A percentile compares a stretch with the other conserved stretches of the same genome.
Evolutionary conservation across 2,329 filamentous ascomycete species (phyloP).

Genomic region (Eutypa lata): DNA sequence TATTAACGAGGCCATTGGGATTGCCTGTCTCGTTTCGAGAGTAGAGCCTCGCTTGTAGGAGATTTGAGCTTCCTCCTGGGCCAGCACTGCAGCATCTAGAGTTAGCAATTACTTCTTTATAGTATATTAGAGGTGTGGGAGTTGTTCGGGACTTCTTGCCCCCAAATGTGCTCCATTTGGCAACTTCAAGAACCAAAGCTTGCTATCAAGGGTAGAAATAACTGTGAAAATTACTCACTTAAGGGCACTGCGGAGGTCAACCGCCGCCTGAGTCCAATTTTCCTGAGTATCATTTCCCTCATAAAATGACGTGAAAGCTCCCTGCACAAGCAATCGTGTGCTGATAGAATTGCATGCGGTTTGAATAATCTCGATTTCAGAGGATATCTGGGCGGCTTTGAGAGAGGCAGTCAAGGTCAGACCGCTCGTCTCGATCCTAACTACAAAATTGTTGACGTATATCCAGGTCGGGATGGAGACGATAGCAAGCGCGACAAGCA

Average conservation of each 20-base stretch:
- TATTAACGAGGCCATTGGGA: slow-evolving; percentile 57
- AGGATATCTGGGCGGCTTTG: slow-evolving; percentile 77
- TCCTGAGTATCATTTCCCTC: slow-evolving; percentile 48
- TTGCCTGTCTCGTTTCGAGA: slow-evolving; percentile 62
- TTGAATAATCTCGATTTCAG: slow-evolving; percentile 76
- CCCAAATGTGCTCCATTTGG: too few relatives aligned
- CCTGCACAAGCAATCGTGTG: slow-evolving; percentile 61
- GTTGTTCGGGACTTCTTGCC: too few relatives aligned
- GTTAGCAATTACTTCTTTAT: too few relatives aligned
- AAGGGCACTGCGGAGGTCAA: slow-evolving; percentile 72
- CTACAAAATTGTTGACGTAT: slow-evolving; percentile 53
- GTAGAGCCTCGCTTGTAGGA: slow-evolving; percentile 73
- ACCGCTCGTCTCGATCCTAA: slow-evolving; percentile 52
- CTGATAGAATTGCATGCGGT: slow-evolving; percentile 70
- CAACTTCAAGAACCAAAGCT: too few relatives aligned
- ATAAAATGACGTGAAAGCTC: slow-evolving; percentile 50
- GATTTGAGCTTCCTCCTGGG: slow-evolving; percentile 44
- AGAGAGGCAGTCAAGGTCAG: slow-evolving; percentile 79
- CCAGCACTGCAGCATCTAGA: too few relatives aligned
- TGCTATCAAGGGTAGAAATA: too few relatives aligned
- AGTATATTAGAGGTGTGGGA: too few relatives aligned
- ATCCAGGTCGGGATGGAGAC: slow-evolving; percentile 74
- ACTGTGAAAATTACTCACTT: too few relatives aligned
- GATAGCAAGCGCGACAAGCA: slow-evolving; percentile 72
- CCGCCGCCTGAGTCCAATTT: slow-evolving; percentile 59